phyloP scores from a whole-genome alignment of 2,329 filamentous ascomycete species.

The Fusarium newnesense region DNA sequence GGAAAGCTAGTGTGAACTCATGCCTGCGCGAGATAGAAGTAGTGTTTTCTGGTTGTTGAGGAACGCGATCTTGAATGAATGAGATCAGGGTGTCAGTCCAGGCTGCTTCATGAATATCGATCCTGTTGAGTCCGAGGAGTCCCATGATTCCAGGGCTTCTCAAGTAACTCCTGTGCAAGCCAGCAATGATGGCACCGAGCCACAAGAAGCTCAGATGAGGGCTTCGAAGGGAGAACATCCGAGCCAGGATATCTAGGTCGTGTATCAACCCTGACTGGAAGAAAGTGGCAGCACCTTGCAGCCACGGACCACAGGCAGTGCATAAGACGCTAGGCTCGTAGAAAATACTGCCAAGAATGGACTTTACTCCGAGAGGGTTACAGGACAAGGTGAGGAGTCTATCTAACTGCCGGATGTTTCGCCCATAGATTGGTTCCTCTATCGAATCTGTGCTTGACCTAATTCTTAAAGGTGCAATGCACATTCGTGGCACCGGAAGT shows the following conservation, averaged over 20 bases:
- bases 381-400: conserved; percentile 27
- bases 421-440: conserved; percentile 3
- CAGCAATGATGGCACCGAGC: conserved; percentile 20
- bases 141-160: not conserved
- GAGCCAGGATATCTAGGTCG: conserved; percentile 10
- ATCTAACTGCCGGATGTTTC: conserved; percentile 12
- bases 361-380: conserved; percentile 10
- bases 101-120: conserved; percentile 26
- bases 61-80: conserved; percentile 3
- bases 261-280: not conserved
- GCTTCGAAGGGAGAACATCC: conserved; percentile 3
- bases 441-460: not conserved
- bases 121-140: not conserved
- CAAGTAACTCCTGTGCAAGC: conserved; percentile 4
- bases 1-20: not conserved
- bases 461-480: not conserved
- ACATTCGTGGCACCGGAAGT: not conserved
- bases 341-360: conserved; percentile 15
- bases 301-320: conserved; percentile 16
- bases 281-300: conserved; percentile 17
- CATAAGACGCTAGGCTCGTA: conserved; percentile 22
- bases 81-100: conserved; percentile 12
- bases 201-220: conserved; percentile 25
- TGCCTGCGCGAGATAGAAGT: not conserved
- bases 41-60: not conserved